These are phyloP conservation scores for Gillenia trifoliata DNA, from an alignment of 306 rosid species.

Conservation along the genomic window DNA sequence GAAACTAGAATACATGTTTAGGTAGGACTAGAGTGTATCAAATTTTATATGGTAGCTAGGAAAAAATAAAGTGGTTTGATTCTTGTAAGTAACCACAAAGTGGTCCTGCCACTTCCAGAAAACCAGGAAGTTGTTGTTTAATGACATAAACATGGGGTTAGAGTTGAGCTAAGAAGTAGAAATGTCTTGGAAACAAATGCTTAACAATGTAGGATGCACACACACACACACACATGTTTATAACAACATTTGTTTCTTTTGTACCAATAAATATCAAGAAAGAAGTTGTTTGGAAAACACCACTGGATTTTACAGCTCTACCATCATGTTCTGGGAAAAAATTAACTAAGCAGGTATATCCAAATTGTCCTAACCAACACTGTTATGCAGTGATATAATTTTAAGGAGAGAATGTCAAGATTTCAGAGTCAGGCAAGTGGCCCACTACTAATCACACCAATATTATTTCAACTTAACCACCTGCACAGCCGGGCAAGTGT, in stretches of 20 bases:
- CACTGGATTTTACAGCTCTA: constrained; percentile 3
- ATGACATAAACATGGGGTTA: neutral
- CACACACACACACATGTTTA: neutral
- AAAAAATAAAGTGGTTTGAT: constrained; percentile 1
- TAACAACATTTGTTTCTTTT: neutral
- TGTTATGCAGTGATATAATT: neutral
- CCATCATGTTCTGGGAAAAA: neutral
- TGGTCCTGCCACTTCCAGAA: constrained; percentile 10
- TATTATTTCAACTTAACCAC: neutral
- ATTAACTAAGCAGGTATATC: constrained; percentile 1
- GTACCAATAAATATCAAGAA: neutral
- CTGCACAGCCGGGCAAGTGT: neutral
- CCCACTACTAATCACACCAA: too few species aligned
- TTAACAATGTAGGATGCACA: neutral
- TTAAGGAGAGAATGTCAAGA: neutral
- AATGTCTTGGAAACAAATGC: neutral
- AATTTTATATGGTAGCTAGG: neutral
- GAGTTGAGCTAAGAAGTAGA: constrained; percentile 1
- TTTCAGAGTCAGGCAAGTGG: too few species aligned
- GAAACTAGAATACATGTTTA: neutral
- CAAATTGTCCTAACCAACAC: constrained; percentile 10
- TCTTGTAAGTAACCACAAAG: neutral
- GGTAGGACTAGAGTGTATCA: neutral
- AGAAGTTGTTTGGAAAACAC: neutral
- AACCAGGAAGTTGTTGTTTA: constrained; percentile 4